Evolutionary conservation across 257 asterid genomes (phyloP).

Genomic region (Ligustrum vulgare): DNA sequence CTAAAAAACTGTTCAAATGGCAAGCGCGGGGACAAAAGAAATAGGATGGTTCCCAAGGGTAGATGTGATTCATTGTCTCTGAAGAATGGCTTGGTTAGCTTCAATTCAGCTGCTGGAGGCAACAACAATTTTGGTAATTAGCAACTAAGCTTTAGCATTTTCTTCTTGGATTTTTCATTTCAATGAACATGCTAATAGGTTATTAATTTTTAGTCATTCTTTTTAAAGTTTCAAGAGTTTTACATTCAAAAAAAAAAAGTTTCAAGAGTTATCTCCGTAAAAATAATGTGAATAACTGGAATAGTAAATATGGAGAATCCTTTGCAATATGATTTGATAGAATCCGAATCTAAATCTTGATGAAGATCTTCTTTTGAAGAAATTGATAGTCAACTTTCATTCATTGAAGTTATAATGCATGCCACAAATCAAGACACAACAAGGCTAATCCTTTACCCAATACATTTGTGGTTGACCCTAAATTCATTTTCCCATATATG

Average conservation of each 20-base stretch:
- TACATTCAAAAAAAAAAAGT: no score
- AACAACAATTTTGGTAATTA: conserved; percentile 68
- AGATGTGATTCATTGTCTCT: conserved; percentile 65
- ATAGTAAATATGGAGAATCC: not conserved
- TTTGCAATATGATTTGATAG: conserved; percentile 5
- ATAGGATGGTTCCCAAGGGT: conserved; percentile 57
- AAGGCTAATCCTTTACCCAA: not conserved
- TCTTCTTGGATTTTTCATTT: not conserved
- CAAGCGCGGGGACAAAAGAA: conserved; percentile 87
- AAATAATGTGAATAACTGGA: conserved; percentile 7
- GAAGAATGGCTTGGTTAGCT: conserved; percentile 79
- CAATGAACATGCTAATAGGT: not conserved
- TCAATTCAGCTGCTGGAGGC: conserved; percentile 72
- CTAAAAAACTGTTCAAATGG: conserved; percentile 55
- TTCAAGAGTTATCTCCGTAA: not conserved
- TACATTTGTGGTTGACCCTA: not conserved
- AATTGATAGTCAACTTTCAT: conserved; percentile 1
- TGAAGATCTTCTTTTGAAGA: not conserved
- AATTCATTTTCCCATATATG: not conserved
- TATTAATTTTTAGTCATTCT: not conserved
- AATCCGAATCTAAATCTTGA: not conserved
- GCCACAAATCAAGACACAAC: not conserved
- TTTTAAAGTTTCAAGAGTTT: not conserved
- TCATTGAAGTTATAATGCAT: not conserved
- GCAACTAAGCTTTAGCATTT: not conserved